A percentile compares a stretch with the other conserved stretches of the same genome.
Conservation (phyloP, 805 yeast genomes). For the Kodamaea nitidulidarum region DNA sequence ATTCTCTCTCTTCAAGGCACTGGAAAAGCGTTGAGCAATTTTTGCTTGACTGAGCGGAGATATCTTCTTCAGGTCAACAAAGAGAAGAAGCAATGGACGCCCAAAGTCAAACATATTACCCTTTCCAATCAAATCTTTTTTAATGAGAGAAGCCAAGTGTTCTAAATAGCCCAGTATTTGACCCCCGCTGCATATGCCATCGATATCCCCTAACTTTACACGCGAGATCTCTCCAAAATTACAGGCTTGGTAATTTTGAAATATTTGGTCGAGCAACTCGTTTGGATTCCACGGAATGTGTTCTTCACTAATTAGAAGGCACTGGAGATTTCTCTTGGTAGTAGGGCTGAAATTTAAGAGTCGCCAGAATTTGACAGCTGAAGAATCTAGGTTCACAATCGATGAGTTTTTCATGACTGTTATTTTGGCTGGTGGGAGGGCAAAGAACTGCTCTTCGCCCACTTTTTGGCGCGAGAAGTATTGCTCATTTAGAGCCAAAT, state of each 20-base stretch:
- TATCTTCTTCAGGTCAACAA: conserved; percentile 41
- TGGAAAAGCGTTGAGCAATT: conserved; percentile 46
- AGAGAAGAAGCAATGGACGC: conserved; percentile 48
- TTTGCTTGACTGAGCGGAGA: conserved; percentile 46
- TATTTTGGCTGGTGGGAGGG: conserved; percentile 24
- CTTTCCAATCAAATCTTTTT: conserved; percentile 37
- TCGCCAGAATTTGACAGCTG: conserved; percentile 53
- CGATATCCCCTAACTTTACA: conserved; percentile 25
- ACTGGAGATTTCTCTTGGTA: conserved; percentile 48
- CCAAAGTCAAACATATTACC: conserved; percentile 41
- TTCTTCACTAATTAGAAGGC: conserved; percentile 43
- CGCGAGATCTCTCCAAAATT: conserved; percentile 45
- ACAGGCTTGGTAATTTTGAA: conserved; percentile 43
- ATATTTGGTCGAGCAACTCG: conserved; percentile 41
- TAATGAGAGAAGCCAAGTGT: conserved; percentile 34
- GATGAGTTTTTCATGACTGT: conserved; percentile 33
- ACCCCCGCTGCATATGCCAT: conserved; percentile 15
- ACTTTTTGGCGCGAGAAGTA: conserved; percentile 9
- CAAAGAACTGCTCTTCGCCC: conserved; percentile 20
- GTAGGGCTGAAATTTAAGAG: conserved; percentile 54
- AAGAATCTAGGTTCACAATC: conserved; percentile 42
- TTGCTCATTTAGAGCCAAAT: conserved; percentile 17
- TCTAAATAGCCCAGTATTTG: conserved; percentile 21
- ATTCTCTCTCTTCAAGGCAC: conserved; percentile 33
- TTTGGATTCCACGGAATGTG: conserved; percentile 16